These are phyloP conservation scores for Haberlea rhodopensis DNA, from an alignment of 257 asterid species.

Conservation along the genomic window DNA sequence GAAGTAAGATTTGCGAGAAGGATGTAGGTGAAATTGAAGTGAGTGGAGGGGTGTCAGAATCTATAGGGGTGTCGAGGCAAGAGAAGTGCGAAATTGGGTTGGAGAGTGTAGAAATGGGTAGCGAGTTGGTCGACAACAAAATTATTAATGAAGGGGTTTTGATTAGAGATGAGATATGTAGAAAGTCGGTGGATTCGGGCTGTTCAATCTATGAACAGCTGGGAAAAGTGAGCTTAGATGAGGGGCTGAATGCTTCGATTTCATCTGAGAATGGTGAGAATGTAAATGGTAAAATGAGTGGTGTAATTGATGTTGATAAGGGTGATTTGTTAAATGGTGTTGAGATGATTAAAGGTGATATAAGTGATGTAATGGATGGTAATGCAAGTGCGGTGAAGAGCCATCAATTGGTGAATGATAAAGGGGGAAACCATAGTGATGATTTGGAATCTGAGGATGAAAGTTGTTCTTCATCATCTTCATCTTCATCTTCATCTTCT, in stretches of 20 bases:
- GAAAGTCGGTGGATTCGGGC: slow-evolving; percentile 27
- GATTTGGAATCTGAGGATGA: slow-evolving; percentile 40
- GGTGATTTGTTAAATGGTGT: not conserved
- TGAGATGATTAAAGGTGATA: slow-evolving; percentile 8
- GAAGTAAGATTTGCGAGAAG: slow-evolving; percentile 20
- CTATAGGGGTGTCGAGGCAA: slow-evolving; percentile 16
- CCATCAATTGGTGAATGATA: slow-evolving; percentile 25
- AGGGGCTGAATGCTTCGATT: slow-evolving; percentile 19
- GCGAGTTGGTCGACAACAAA: slow-evolving; percentile 6
- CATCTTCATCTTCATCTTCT: too few species aligned
- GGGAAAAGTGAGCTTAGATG: slow-evolving; percentile 54
- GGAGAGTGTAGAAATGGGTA: slow-evolving; percentile 19
- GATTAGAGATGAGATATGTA: slow-evolving; percentile 23
- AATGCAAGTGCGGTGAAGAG: slow-evolving; percentile 13
- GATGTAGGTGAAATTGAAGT: slow-evolving; percentile 25
- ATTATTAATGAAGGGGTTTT: slow-evolving; percentile 17
- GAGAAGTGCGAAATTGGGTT: slow-evolving; percentile 22
- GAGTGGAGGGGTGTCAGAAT: slow-evolving; percentile 19
- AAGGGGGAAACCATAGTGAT: slow-evolving; percentile 33
- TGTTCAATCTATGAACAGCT: slow-evolving; percentile 51
- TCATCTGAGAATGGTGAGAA: not conserved
- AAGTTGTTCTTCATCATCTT: slow-evolving; percentile 40
- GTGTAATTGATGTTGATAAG: too few species aligned
- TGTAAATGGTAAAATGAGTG: slow-evolving; percentile 5
- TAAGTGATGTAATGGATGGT: slow-evolving; percentile 14